A percentile compares a stretch with the other conserved stretches of the same genome.
Conservation (phyloP, 805 yeast genomes). For the Grigorovia transvaalensis region DNA sequence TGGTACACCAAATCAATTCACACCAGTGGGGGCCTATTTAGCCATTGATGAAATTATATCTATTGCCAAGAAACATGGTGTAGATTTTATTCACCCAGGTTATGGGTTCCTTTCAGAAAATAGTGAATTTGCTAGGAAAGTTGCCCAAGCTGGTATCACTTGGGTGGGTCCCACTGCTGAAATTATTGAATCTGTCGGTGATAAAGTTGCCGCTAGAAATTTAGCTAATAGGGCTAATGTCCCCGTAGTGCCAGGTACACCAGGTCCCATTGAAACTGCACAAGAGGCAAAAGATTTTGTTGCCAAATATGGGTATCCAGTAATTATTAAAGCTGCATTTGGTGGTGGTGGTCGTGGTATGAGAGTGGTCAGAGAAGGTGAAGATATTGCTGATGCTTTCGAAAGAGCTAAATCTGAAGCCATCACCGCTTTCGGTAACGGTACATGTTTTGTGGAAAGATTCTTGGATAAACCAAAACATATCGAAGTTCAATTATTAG, state of each 20-base stretch:
- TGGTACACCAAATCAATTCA: conserved; percentile 78
- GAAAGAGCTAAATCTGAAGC: conserved; percentile 92
- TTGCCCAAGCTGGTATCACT: conserved; percentile 78
- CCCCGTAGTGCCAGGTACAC: conserved; percentile 96
- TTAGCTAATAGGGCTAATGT: conserved; percentile 75
- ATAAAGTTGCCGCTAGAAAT: conserved; percentile 87
- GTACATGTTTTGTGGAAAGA: conserved; percentile 95
- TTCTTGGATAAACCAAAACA: conserved; percentile 93
- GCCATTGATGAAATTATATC: conserved; percentile 90
- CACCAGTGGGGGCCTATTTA: conserved; percentile 93
- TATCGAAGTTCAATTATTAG: conserved; percentile 92
- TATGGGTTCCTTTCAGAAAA: conserved; percentile 87
- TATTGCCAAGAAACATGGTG: conserved; percentile 69
- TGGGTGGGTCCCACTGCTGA: conserved; percentile 91
- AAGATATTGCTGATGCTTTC: conserved; percentile 84
- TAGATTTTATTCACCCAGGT: conserved; percentile 87
- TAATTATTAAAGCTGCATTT: conserved; percentile 95
- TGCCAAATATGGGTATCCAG: conserved; percentile 81
- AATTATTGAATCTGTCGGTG: conserved; percentile 92
- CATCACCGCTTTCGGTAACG: conserved; percentile 91
- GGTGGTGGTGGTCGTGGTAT: conserved; percentile 99
- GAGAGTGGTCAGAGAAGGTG: conserved; percentile 98
- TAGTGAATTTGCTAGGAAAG: conserved; percentile 87
- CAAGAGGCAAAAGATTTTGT: conserved; percentile 77
- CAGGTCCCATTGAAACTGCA: conserved; percentile 82